Base-by-base conservation (phyloP, 768 basidiomycete species). In the Rubroboletus satanas region DNA sequence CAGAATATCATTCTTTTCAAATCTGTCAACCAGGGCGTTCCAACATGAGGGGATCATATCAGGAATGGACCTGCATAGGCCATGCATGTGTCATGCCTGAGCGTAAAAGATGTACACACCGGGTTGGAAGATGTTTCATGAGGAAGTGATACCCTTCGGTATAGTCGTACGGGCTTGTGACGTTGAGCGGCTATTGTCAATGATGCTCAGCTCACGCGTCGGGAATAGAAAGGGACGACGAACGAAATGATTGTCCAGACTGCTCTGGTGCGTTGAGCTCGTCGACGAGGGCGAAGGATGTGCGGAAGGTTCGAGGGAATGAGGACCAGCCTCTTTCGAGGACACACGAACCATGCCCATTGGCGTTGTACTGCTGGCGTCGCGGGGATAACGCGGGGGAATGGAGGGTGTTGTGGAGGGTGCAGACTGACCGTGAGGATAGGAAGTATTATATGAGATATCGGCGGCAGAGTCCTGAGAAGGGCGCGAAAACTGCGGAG, bases 101-200 rank as follows among this genome's bases (percentile, higher is more conserved):
- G 61, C 62, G 61, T 66, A 68, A 18, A 21, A 63, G 70, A 69
- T 62, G 68, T 59, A 84, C 87, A 73, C 69, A 90, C 93, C 87
- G 83, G 63, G 76, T 82, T 41, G 87, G 87, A 48, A 98, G 77
- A 72, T 93, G 90, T 74, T 93, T 90, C 93, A 98, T 98, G 62
- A 98, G 77, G 69, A 90, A 91, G 70, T 97, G 96, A 68, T 98
- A 98, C 21, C 93, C 93, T 75, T 97, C 89, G 15, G 93, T 96
- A 65, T 98, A 97, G 68, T 96, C 93, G 66, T 93, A 96, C 5
- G 93, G 89, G 65, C 81, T 78, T 15, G 84, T 82, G 43, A 86
- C 78, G 31, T 56, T 79, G 45, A 81, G 84, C 69, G 73, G 83
- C 77, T 76, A 79, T 74, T 76, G 90, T 73, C 75, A n/a, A n/a